phyloP scores from a whole-genome alignment of 2,329 filamentous ascomycete genomes.

The Aspergillus ochraceus region DNA sequence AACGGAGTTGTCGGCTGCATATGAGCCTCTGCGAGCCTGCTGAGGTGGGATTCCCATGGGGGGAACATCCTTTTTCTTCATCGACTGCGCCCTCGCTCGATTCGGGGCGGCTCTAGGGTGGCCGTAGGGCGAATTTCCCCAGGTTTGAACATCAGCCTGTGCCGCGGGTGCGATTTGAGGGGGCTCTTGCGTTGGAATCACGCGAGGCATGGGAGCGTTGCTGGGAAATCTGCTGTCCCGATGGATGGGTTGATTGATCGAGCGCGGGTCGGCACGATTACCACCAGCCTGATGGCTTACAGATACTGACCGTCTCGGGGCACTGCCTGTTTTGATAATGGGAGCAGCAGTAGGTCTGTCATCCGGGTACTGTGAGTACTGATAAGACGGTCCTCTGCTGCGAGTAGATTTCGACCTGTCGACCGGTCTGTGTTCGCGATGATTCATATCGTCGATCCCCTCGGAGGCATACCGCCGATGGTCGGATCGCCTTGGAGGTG shows the following conservation, averaged over 20 bases:
- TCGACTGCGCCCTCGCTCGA: slow-evolving; percentile 2
- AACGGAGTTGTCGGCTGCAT: background rate
- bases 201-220: background rate
- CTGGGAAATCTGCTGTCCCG: slow-evolving; percentile 1
- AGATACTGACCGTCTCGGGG: slow-evolving; percentile 28
- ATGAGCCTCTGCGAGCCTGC: background rate
- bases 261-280: slow-evolving; percentile 2
- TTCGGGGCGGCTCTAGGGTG: background rate
- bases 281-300: slow-evolving; percentile 17
- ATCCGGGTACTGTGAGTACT: slow-evolving; percentile 19
- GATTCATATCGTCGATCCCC: slow-evolving; percentile 12
- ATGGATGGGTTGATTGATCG: slow-evolving; percentile 8
- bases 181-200: background rate
- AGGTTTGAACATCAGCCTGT: background rate
- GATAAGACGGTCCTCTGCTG: slow-evolving; percentile 17
- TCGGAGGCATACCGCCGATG: slow-evolving; percentile 12
- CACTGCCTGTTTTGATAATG: slow-evolving; percentile 19
- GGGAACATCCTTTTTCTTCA: background rate
- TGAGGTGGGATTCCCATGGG: background rate
- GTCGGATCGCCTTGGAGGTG: slow-evolving; percentile 19
- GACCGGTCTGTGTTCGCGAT: slow-evolving; percentile 7
- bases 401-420: slow-evolving; percentile 13
- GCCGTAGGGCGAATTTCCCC: background rate
- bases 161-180: background rate
- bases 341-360: slow-evolving; percentile 1